Evolutionary conservation across 1,284 basidiomycete species (phyloP), one percentile per base, ranked within the genome.

Genomic region (Apiotrichum laibachii): DNA sequence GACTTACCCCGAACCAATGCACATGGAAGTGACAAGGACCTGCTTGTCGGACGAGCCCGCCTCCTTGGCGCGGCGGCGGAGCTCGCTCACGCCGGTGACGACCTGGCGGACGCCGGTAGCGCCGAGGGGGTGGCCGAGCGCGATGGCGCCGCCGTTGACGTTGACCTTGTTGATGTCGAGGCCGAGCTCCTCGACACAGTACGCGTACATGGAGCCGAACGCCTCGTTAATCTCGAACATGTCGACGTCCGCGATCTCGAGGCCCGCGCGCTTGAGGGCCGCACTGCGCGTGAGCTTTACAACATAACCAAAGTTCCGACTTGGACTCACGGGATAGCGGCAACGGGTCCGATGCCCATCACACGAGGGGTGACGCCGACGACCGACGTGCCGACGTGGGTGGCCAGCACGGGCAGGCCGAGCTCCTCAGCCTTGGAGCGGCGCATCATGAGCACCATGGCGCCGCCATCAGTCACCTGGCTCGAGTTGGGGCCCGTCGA

Each of bases 171-270:
- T 84, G 60, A 82, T 83, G 21, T 86, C 84, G 60, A 94, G 80
- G 22, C 81, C 83, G 19, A 95, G 82, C 68, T 85, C 80, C 62
- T 87, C 85, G 34, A 90, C 79, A 56, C 84, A 85, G 75, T 93
- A 91, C 2, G 90, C 85, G 63, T 84, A 88, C 80, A 90, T 88
- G 0, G 88, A 90, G n/a, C 89, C 88, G 67, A 92, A 92, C 0
- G 90, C 90, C 61, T 94, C 91, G 74, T 94, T 94, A 67, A 80
- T 79, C 68, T 95, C 92, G 79, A 82, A 95, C 72, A 94, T 88
- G 80, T 94, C 90, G 65, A 94, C 81, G 64, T 94, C 92, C 55
- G 83, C 80, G 63, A 81, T 81, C 47, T 76, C 75, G 56, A 94
- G 80, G 11, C 89, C 88, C 2, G 84, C 81, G 72, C 86, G 85